Conservation (phyloP, 225 moss, liverwort and hornwort species). For the Takakia lepidozioides region DNA sequence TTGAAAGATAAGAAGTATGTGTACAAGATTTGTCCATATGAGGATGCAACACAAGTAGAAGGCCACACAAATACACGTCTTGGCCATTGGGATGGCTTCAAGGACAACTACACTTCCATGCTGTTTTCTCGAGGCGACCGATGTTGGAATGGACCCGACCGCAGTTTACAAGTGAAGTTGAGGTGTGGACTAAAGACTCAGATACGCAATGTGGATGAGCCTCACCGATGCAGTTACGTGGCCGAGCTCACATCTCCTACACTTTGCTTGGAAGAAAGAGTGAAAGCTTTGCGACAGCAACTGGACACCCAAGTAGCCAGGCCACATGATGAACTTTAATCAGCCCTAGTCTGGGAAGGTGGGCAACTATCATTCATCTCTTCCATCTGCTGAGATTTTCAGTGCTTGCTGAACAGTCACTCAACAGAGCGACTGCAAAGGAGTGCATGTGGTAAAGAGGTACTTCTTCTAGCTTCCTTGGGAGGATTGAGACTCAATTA, state of each 20-base stretch:
- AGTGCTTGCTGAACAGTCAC: too few species aligned
- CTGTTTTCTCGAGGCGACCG: constrained; percentile 77
- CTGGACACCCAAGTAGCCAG: constrained; percentile 28
- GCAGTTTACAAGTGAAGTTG: constrained; percentile 78
- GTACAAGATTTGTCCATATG: constrained; percentile 88
- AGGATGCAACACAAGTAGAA: constrained; percentile 81
- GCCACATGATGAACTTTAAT: constrained; percentile 52
- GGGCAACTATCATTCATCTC: too few species aligned
- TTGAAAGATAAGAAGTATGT: constrained; percentile 79
- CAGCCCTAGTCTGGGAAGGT: too few species aligned
- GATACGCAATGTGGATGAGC: constrained; percentile 83
- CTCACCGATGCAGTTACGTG: constrained; percentile 93
- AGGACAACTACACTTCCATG: constrained; percentile 70
- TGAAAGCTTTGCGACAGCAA: constrained; percentile 57
- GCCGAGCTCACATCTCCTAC: constrained; percentile 86
- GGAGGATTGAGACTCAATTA: too few species aligned
- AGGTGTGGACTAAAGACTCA: constrained; percentile 85
- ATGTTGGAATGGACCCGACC: constrained; percentile 99
- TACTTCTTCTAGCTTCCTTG: too few species aligned
- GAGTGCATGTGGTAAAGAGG: too few species aligned
- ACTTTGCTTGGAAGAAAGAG: constrained; percentile 68
- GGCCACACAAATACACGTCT: constrained; percentile 20
- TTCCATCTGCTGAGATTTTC: too few species aligned
- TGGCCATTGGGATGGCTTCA: constrained; percentile 91
- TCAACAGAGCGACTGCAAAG: too few species aligned